Conservation (phyloP, 306 rosid genomes). For the Morella rubra region DNA sequence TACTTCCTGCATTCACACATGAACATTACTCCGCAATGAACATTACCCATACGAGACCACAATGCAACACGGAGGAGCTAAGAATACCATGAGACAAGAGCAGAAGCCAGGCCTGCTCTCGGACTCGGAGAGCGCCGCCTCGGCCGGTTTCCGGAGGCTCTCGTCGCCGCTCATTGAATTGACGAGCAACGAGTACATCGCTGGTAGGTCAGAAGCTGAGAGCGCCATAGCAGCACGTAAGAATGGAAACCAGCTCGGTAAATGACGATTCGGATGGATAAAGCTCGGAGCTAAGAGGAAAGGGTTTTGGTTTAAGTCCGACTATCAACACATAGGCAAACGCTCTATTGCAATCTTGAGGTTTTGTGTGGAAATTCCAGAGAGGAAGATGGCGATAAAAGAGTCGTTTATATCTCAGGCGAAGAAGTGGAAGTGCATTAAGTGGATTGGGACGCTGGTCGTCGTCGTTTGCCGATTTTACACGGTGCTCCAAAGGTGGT, state of each 20-base stretch:
- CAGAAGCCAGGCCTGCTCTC: slow-evolving; percentile 90
- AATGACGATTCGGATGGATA: background rate
- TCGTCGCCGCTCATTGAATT: slow-evolving; percentile 84
- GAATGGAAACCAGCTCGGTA: background rate
- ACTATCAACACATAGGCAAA: background rate
- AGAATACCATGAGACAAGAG: slow-evolving; percentile 75
- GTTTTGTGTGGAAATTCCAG: background rate
- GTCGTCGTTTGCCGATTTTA: slow-evolving; percentile 15
- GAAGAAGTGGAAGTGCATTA: background rate
- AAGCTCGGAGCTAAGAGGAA: background rate
- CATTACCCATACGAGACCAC: slow-evolving; percentile 27
- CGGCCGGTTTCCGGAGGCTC: slow-evolving; percentile 68
- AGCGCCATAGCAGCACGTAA: slow-evolving; percentile 51
- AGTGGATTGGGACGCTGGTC: slow-evolving; percentile 21
- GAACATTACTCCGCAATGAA: no score
- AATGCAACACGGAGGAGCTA: slow-evolving; percentile 5
- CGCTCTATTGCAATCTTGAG: background rate
- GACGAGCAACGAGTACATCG: slow-evolving; percentile 70
- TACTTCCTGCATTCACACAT: slow-evolving; percentile 58
- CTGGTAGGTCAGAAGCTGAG: slow-evolving; percentile 71
- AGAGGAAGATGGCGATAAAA: background rate
- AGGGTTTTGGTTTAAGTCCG: background rate
- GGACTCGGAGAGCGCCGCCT: slow-evolving; percentile 69
- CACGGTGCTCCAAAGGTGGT: slow-evolving; percentile 1
- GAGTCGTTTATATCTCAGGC: background rate